A percentile compares a stretch with the other conserved stretches of the same genome.
Evolutionary conservation across 139 green algal species (phyloP).

Genomic region (Gonium pectorale): DNA sequence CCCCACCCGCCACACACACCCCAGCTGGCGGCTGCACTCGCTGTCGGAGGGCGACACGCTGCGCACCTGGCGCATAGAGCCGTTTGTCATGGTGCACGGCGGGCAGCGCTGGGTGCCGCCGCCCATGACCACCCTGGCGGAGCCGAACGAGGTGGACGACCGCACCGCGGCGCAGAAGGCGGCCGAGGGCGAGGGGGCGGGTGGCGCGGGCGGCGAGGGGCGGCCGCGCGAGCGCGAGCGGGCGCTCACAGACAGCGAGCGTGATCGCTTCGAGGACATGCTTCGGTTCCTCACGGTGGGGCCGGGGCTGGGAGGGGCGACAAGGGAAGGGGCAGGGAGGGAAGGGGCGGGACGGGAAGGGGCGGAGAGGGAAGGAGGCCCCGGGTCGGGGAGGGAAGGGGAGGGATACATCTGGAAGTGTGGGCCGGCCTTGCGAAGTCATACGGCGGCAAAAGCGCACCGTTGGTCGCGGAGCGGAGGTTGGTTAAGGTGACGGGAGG

Average conservation of each 20-base stretch:
- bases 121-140: slow-evolving; percentile 59
- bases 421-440: too few species aligned
- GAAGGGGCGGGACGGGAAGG: too few species aligned
- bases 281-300: slow-evolving; percentile 82
- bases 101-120: slow-evolving; percentile 77
- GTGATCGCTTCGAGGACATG: slow-evolving; percentile 91
- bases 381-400: too few species aligned
- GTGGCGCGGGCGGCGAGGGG: background rate
- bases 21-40: slow-evolving; percentile 84
- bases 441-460: too few species aligned
- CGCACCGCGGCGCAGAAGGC: slow-evolving; percentile 45
- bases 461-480: too few species aligned
- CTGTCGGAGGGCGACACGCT: slow-evolving; percentile 85
- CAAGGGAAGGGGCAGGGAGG: too few species aligned
- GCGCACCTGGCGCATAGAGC: slow-evolving; percentile 89
- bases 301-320: too few species aligned
- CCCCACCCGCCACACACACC: background rate
- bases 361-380: too few species aligned
- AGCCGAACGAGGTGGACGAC: slow-evolving; percentile 16
- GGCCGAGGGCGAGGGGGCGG: background rate
- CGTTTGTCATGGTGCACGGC: slow-evolving; percentile 93
- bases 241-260: slow-evolving; percentile 72
- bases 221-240: slow-evolving; percentile 48
- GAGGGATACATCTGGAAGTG: too few species aligned
- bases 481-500: too few species aligned